Evolutionary conservation across 2,329 filamentous ascomycete genomes (phyloP).

Genomic region (Phaeophleospora eucalypticola): DNA sequence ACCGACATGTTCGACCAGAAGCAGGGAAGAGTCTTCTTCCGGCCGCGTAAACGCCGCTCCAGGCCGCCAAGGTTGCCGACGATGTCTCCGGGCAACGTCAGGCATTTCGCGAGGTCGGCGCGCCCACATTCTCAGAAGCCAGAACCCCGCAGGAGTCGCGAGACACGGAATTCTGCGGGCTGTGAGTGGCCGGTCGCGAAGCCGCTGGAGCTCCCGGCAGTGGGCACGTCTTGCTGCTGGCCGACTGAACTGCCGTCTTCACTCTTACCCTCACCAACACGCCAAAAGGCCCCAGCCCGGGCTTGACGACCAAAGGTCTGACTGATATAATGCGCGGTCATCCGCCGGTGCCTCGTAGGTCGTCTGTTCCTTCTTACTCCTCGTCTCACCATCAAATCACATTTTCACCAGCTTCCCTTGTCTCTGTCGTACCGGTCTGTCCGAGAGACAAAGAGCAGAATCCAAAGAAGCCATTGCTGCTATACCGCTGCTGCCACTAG

Average conservation of each 20-base stretch:
- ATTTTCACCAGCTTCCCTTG: neutral
- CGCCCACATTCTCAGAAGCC: too few relatives aligned
- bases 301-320: neutral
- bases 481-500: too few relatives aligned
- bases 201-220: neutral
- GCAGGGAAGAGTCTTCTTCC: slow-evolving; percentile 3
- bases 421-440: too few relatives aligned
- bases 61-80: neutral
- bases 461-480: too few relatives aligned
- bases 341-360: neutral
- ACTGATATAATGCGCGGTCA: neutral
- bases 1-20: too few relatives aligned
- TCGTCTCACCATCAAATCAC: neutral
- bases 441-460: too few relatives aligned
- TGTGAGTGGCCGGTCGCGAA: slow-evolving; percentile 4
- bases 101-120: too few relatives aligned
- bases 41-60: neutral
- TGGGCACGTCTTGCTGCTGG: neutral
- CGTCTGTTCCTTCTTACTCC: neutral
- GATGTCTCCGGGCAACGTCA: neutral
- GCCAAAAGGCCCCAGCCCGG: too few relatives aligned
- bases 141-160: too few relatives aligned
- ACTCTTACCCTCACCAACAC: too few relatives aligned
- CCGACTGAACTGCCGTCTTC: slow-evolving; percentile 11
- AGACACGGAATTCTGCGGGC: too few relatives aligned